Evolutionary conservation across 331 rosid genomes (phyloP).

Genomic region (Quercus tomentella): DNA sequence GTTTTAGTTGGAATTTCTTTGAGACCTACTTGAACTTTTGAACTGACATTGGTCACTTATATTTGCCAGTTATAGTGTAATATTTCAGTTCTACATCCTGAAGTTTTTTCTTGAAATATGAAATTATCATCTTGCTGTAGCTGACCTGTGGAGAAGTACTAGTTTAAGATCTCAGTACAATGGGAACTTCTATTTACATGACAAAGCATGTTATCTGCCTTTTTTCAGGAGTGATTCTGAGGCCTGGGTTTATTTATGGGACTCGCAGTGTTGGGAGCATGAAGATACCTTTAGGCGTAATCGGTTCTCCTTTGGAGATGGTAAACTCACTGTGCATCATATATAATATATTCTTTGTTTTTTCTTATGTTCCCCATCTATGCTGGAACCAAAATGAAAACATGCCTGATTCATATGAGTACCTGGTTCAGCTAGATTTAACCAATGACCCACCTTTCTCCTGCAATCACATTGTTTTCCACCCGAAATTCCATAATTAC

Average conservation of each 20-base stretch:
- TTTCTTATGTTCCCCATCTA: background rate
- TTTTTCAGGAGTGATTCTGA: slow-evolving; percentile 85
- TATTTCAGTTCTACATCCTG: background rate
- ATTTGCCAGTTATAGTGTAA: background rate
- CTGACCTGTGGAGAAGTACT: background rate
- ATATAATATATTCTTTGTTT: background rate
- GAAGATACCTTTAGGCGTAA: slow-evolving; percentile 77
- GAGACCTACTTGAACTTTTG: background rate
- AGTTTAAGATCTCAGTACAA: background rate
- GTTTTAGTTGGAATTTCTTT: background rate
- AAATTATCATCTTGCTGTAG: slow-evolving; percentile 1
- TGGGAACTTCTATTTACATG: background rate
- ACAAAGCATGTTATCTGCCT: slow-evolving; percentile 10
- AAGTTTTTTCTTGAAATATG: slow-evolving; percentile 1
- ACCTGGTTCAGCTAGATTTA: background rate
- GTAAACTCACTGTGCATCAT: slow-evolving; percentile 41
- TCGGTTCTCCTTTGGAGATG: slow-evolving; percentile 89
- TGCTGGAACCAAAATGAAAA: background rate
- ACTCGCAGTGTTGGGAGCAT: slow-evolving; percentile 80
- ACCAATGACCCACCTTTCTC: background rate
- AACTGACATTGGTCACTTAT: background rate
- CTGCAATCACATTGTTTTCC: background rate
- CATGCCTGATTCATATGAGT: background rate
- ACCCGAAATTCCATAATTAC: too few relatives aligned
- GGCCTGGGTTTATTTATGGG: slow-evolving; percentile 96